Percentiles rank a stretch among this genome's conserved stretches.
These are phyloP conservation scores for Epichloe brachyelytri DNA, from an alignment of 2,329 filamentous ascomycete genomes.

Conservation along the genomic window DNA sequence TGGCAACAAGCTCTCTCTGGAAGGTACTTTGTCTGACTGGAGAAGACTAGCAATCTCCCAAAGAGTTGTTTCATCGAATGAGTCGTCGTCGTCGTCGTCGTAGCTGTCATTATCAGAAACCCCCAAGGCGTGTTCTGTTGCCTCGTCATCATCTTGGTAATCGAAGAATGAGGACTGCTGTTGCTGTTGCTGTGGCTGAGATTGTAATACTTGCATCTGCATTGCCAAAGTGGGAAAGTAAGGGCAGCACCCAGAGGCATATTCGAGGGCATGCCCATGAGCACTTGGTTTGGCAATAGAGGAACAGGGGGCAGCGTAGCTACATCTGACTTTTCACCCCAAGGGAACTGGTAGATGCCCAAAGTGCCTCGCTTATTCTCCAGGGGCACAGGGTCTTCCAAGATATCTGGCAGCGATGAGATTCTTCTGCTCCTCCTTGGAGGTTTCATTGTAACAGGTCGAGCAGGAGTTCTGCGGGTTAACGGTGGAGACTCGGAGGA, in stretches of 20 bases:
- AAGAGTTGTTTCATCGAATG: conserved; percentile 48
- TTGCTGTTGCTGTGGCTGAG: conserved; percentile 27
- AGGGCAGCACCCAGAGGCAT: conserved; percentile 21
- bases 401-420: conserved; percentile 48
- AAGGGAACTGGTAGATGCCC: conserved; percentile 53
- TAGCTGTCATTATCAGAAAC: conserved; percentile 16
- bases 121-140: conserved; percentile 9
- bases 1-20: conserved; percentile 37
- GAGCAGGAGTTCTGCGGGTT: conserved; percentile 17
- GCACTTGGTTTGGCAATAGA: conserved; percentile 9
- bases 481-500: not conserved
- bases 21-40: conserved; percentile 37
- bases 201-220: conserved; percentile 3
- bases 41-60: conserved; percentile 52
- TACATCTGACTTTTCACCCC: conserved; percentile 49
- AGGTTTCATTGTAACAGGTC: conserved; percentile 38
- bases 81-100: conserved; percentile 19
- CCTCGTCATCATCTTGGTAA: conserved; percentile 43
- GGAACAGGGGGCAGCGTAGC: conserved; percentile 23
- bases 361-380: conserved; percentile 45
- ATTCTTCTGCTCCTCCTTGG: conserved; percentile 41
- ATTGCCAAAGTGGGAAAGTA: conserved; percentile 3
- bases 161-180: conserved; percentile 43
- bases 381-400: conserved; percentile 48
- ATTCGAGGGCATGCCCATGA: conserved; percentile 38